Conservation (phyloP, 768 basidiomycete species). For the Podaxis sp. region DNA sequence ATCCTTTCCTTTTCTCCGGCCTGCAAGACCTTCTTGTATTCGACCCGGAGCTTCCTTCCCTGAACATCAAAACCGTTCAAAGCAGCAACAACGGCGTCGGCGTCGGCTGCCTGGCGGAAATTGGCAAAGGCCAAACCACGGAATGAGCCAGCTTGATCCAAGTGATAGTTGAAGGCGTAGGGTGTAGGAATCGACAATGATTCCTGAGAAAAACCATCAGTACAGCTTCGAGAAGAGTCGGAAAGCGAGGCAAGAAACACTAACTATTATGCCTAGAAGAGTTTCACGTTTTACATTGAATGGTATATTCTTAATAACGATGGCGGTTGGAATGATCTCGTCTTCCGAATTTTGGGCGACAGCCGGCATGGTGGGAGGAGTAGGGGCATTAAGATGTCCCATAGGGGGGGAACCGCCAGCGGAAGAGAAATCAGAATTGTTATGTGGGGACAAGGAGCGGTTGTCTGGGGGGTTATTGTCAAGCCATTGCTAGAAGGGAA, state of each 20-base stretch:
- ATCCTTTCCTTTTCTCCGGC: constrained; percentile 99
- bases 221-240: constrained; percentile 4
- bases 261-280: constrained; percentile 91
- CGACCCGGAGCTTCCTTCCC: constrained; percentile 95
- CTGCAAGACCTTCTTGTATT: constrained; percentile 99
- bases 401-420: constrained; percentile 79
- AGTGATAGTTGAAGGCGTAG: constrained; percentile 99
- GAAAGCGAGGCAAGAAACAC: constrained; percentile 33
- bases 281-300: constrained; percentile 98
- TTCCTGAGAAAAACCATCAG: constrained; percentile 44
- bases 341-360: constrained; percentile 60
- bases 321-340: constrained; percentile 97
- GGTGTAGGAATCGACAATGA: constrained; percentile 94
- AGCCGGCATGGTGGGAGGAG: constrained; percentile 45
- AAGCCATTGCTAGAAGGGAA: constrained; percentile 74
- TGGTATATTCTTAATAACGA: constrained; percentile 99
- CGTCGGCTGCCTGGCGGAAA: constrained; percentile 88
- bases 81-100: constrained; percentile 93
- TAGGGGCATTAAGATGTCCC: constrained; percentile 41
- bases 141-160: constrained; percentile 95
- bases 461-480: constrained; percentile 68
- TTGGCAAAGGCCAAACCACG: constrained; percentile 98
- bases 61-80: constrained; percentile 95
- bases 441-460: constrained; percentile 81
- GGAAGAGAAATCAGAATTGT: constrained; percentile 88